Evolutionary conservation across 2,329 filamentous ascomycete genomes (phyloP).

Genomic region (Chalaropsis ovoidea): DNA sequence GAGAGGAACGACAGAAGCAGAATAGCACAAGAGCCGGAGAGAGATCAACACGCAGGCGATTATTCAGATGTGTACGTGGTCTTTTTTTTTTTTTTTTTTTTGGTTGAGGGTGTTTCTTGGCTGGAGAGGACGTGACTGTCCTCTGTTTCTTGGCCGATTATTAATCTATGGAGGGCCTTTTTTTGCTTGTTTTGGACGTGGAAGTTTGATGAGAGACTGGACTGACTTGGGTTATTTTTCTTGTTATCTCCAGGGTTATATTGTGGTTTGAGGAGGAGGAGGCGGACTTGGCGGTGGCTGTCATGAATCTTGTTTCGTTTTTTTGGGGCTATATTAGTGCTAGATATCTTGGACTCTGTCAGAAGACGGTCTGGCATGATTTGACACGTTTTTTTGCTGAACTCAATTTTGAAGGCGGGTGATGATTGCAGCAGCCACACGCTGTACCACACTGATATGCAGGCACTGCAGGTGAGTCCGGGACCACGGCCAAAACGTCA

Average conservation of each 20-base stretch:
- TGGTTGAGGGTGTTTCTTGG: background rate
- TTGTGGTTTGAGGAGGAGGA: background rate
- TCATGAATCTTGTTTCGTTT: conserved; percentile 7
- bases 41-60: background rate
- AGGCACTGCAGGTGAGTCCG: too few species aligned
- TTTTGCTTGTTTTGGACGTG: background rate
- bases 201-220: background rate
- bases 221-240: background rate
- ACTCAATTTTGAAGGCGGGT: background rate
- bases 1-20: background rate
- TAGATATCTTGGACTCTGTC: conserved; percentile 13
- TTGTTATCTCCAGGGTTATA: conserved; percentile 11
- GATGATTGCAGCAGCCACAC: background rate
- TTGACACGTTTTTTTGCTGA: background rate
- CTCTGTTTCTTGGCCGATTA: background rate
- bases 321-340: conserved; percentile 9
- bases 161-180: conserved; percentile 1
- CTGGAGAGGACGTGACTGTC: background rate
- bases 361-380: background rate
- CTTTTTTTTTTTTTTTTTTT: background rate
- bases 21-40: background rate
- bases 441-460: too few species aligned
- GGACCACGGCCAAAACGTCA: too few species aligned
- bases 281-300: background rate
- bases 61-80: background rate